These are phyloP conservation scores for Fusarium incarnatum DNA, from an alignment of 2,329 filamentous ascomycete species.

Conservation along the genomic window DNA sequence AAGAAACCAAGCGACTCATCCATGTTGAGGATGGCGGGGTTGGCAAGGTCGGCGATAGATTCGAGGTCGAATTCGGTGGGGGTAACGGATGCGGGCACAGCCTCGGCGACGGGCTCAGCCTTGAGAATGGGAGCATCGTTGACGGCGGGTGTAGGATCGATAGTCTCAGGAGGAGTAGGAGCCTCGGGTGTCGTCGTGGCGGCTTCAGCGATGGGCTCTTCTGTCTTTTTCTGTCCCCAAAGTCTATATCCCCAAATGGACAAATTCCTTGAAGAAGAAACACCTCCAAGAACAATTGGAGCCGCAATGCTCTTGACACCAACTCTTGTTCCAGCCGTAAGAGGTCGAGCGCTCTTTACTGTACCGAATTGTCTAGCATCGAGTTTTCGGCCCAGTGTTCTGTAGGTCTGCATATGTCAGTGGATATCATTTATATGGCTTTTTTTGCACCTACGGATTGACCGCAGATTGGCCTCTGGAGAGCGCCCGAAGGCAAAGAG, in stretches of 20 bases:
- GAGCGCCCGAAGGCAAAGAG: constrained; percentile 51
- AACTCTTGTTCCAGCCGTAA: constrained; percentile 41
- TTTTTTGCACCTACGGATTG: constrained; percentile 46
- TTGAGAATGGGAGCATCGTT: constrained; percentile 37
- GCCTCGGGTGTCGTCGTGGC: constrained; percentile 33
- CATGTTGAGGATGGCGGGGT: constrained; percentile 66
- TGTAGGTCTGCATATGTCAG: constrained; percentile 39
- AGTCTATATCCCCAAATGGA: constrained; percentile 51
- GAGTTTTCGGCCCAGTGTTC: constrained; percentile 47
- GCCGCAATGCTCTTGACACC: constrained; percentile 39
- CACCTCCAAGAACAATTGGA: constrained; percentile 49
- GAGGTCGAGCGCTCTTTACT: constrained; percentile 41
- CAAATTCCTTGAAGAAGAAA: constrained; percentile 48
- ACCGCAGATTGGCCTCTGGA: constrained; percentile 48
- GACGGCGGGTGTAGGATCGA: constrained; percentile 16
- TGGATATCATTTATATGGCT: neutral
- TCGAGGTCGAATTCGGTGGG: constrained; percentile 52
- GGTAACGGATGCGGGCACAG: constrained; percentile 37
- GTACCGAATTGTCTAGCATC: constrained; percentile 54
- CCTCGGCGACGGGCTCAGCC: constrained; percentile 31
- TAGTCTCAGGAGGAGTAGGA: constrained; percentile 31
- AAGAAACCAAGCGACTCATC: constrained; percentile 86
- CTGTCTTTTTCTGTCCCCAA: constrained; percentile 46
- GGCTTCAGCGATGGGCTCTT: constrained; percentile 36
- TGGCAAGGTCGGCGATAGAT: constrained; percentile 51